Evolutionary conservation across 768 basidiomycete genomes (phyloP).

Genomic region (Grammothele lineata): DNA sequence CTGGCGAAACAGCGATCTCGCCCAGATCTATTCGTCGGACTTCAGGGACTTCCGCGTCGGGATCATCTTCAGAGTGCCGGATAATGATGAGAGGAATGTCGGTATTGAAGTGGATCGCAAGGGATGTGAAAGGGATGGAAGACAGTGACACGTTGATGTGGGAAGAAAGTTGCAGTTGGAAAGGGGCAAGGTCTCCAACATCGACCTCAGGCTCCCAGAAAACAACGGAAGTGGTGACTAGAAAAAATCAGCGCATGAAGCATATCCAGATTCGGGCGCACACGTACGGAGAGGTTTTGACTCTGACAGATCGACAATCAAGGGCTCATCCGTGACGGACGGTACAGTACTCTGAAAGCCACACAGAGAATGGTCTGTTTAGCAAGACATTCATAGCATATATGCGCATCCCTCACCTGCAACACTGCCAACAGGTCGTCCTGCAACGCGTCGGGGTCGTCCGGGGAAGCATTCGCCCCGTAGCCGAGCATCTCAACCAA

Average conservation of each 20-base stretch:
- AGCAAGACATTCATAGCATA: no score
- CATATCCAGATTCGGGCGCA: no score
- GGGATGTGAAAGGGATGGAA: slow-evolving; percentile 54
- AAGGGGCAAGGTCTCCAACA: slow-evolving; percentile 60
- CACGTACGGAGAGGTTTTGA: slow-evolving; percentile 58
- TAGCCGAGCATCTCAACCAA: slow-evolving; percentile 80
- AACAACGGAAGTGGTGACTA: slow-evolving; percentile 61
- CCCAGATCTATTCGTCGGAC: slow-evolving; percentile 48
- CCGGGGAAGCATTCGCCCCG: slow-evolving; percentile 41
- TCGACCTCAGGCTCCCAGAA: slow-evolving; percentile 70
- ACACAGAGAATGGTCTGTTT: no score
- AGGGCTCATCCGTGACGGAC: slow-evolving; percentile 44
- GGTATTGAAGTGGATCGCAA: slow-evolving; percentile 58
- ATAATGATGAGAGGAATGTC: slow-evolving; percentile 47
- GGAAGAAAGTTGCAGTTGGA: slow-evolving; percentile 67
- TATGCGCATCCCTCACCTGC: background rate
- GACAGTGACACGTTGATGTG: slow-evolving; percentile 46
- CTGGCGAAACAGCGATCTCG: slow-evolving; percentile 16
- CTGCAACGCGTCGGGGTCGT: slow-evolving; percentile 49
- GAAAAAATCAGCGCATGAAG: no score
- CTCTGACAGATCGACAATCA: slow-evolving; percentile 62
- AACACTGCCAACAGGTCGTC: slow-evolving; percentile 73
- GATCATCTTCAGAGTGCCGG: slow-evolving; percentile 31
- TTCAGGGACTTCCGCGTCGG: background rate
- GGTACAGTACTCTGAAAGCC: slow-evolving; percentile 75